Percentiles rank a stretch among this genome's conserved stretches.
Conservation (phyloP, 495 filamentous ascomycete genomes). For the Hypoxylon rickii region DNA sequence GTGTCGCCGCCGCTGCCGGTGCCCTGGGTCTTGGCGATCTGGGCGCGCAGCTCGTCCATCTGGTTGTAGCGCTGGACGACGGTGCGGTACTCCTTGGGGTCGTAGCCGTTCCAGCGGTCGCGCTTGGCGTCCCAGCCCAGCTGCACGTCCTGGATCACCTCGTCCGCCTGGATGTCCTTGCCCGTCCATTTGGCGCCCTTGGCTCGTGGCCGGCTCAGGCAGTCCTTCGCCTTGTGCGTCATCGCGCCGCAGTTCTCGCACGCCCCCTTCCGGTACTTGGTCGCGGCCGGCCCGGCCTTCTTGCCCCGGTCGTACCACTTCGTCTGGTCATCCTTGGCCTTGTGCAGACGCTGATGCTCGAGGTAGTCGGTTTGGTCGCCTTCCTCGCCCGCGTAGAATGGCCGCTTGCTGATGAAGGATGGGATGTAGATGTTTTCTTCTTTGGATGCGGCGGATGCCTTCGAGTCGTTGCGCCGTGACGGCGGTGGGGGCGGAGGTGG, state of each 20-base stretch:
- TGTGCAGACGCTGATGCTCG: slow-evolving; percentile 92
- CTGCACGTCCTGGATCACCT: slow-evolving; percentile 80
- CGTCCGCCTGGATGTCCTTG: slow-evolving; percentile 90
- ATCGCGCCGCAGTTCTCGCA: slow-evolving; percentile 98
- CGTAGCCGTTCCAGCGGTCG: slow-evolving; percentile 97
- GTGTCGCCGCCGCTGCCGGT: slow-evolving; percentile 53
- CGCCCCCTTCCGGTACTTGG: slow-evolving; percentile 95
- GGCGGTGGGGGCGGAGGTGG: slow-evolving; percentile 39
- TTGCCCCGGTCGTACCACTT: slow-evolving; percentile 92
- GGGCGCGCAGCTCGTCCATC: slow-evolving; percentile 77
- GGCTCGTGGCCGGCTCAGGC: slow-evolving; percentile 85
- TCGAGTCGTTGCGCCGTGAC: slow-evolving; percentile 38
- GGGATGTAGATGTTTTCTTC: slow-evolving; percentile 99
- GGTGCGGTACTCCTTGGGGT: slow-evolving; percentile 79
- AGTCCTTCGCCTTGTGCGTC: slow-evolving; percentile 94
- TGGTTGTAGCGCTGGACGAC: slow-evolving; percentile 89
- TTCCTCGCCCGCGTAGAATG: slow-evolving; percentile 91
- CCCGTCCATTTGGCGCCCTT: slow-evolving; percentile 92
- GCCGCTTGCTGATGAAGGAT: slow-evolving; percentile 95
- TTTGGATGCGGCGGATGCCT: slow-evolving; percentile 63
- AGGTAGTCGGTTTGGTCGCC: slow-evolving; percentile 83
- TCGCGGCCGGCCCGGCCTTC: slow-evolving; percentile 79
- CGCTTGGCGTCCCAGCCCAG: slow-evolving; percentile 98
- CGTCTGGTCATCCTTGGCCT: slow-evolving; percentile 67
- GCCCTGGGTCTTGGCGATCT: slow-evolving; percentile 43